Base-by-base conservation (phyloP, 106 monocot species). In the Narthecium ossifragum region DNA sequence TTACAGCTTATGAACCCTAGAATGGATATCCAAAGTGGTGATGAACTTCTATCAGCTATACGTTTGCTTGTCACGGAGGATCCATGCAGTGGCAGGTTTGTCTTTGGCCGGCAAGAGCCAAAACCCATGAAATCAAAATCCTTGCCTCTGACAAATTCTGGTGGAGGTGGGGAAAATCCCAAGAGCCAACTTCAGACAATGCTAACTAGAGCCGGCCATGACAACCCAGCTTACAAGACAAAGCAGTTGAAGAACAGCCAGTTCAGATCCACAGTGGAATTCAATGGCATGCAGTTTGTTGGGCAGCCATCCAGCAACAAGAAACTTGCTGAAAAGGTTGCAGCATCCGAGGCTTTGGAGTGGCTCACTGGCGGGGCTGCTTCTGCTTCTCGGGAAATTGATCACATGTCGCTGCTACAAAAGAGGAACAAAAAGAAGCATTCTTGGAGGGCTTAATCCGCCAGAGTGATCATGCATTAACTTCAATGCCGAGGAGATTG, bases 221-320 rank as follows among this genome's bases (percentile, higher is more conserved):
- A 73, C 30, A 78, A 72, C 28, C 98, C 98, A 0, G 14, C 49
- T 14, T 99, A 99, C 70, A 87, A 69, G 39, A 91, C 75, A 18
- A 84, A 82, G 53, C 84, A 76, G 39, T 20, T 82, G 18, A 88
- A 67, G 34, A 77, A 60, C 51, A 65, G 26, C 46, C 84, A 74
- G 53, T 99, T 85, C 66, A 76, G 82, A 67, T 41, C 91, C 12
- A 85, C 55, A 17, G 98, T 99, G 1, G 84, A 81, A 51, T 88
- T 99, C 57, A 99, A 88, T 24, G 88, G 87, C 8, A 99, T 99
- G 98, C 76, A 91, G 57, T 99, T 99, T 74, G 75, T 88, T 34
- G 88, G 98, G 32, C 73, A 79, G 62, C 88, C 98, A 0, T 82
- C 85, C 49, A 65, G 50, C 69, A 99, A 65, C 41, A 99, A 99